phyloP scores from a whole-genome alignment of 75 land plant genomes.

The Sequoiadendron giganteum region DNA sequence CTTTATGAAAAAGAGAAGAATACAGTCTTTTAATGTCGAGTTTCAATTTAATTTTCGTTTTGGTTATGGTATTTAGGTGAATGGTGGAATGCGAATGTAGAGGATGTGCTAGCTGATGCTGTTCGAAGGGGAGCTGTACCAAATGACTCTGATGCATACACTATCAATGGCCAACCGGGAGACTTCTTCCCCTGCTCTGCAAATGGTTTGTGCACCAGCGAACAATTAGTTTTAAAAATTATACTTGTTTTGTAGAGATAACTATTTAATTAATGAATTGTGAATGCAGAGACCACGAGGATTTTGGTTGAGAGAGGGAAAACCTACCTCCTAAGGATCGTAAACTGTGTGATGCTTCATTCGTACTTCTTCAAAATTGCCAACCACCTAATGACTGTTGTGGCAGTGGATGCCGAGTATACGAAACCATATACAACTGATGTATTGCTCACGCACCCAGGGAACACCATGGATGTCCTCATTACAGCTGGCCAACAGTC shows the following conservation, averaged over 20 bases:
- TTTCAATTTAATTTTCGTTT: too few species aligned
- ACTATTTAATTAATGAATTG: too few species aligned
- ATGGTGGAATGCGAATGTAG: too few species aligned
- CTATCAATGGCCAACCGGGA: too few species aligned
- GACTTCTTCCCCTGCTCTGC: constrained; percentile 15
- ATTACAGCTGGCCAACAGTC: neutral
- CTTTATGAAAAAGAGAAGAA: too few species aligned
- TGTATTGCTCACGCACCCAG: constrained; percentile 49
- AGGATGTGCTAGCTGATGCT: too few species aligned
- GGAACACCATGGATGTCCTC: constrained; percentile 43
- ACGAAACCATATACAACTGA: constrained; percentile 44
- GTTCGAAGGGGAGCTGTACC: too few species aligned
- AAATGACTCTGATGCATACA: too few species aligned
- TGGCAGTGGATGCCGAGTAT: constrained; percentile 7
- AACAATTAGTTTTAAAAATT: neutral
- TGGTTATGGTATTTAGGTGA: too few species aligned
- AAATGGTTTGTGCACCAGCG: neutral
- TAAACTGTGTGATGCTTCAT: constrained; percentile 41
- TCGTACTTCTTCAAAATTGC: constrained; percentile 53
- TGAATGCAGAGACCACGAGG: constrained; percentile 32
- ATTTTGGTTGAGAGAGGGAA: constrained; percentile 39
- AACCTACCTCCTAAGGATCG: constrained; percentile 33
- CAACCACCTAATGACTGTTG: constrained; percentile 27
- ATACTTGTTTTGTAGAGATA: too few species aligned
- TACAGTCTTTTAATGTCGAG: too few species aligned